These are phyloP conservation scores for Skeletonema potamos DNA, from an alignment of 108 stramenopile species.

Conservation along the genomic window DNA sequence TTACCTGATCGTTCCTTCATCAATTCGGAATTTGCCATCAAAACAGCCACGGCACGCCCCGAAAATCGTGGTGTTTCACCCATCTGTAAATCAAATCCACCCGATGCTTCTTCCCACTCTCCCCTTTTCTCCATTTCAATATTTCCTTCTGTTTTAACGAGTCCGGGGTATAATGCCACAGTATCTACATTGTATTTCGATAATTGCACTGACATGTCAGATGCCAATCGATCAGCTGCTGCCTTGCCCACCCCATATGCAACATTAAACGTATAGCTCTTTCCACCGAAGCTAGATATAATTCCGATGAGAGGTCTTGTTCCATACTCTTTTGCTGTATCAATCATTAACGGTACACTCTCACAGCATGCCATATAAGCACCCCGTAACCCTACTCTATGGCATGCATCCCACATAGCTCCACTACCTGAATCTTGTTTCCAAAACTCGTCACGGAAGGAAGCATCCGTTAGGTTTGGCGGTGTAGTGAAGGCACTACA, in stretches of 20 bases:
- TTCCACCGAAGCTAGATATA: conserved; percentile 77
- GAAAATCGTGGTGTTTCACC: conserved; percentile 76
- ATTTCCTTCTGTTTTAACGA: conserved; percentile 84
- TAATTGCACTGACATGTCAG: conserved; percentile 81
- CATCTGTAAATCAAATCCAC: conserved; percentile 51
- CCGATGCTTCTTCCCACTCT: conserved; percentile 74
- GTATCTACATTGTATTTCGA: conserved; percentile 56
- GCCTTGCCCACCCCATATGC: conserved; percentile 93
- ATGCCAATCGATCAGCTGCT: conserved; percentile 77
- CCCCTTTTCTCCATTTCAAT: conserved; percentile 60
- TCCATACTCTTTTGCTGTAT: conserved; percentile 41
- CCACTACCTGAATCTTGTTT: conserved; percentile 47
- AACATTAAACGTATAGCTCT: conserved; percentile 87
- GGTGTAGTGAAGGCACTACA: conserved; percentile 67
- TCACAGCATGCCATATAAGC: conserved; percentile 61
- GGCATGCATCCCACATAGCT: conserved; percentile 75
- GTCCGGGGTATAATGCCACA: conserved; percentile 81
- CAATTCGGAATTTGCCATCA: conserved; percentile 50
- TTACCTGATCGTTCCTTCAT: conserved; percentile 53
- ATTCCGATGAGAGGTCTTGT: conserved; percentile 66
- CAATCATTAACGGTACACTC: conserved; percentile 69
- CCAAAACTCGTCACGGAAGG: conserved; percentile 74
- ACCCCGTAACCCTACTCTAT: conserved; percentile 67
- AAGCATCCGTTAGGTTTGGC: conserved; percentile 28
- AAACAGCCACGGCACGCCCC: conserved; percentile 59